Evolutionary conservation across 208 protist species (phyloP), one percentile per base, ranked within the genome.

Genomic region (Leishmania tarentolae): DNA sequence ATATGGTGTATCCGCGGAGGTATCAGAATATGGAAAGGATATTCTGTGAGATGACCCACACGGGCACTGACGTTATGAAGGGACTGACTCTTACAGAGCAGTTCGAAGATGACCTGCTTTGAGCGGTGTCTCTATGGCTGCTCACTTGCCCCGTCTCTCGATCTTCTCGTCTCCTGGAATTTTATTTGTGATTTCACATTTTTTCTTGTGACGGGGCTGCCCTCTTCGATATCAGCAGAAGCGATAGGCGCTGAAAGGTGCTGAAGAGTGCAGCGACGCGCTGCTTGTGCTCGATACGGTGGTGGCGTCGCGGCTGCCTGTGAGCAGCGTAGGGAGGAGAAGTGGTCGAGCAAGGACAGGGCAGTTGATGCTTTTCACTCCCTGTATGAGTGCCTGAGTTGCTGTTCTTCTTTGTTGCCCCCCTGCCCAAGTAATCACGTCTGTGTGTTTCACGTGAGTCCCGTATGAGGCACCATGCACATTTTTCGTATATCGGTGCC

Each of bases 401-500:
- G 24, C 4, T 52, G 11, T 1, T 35, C 9, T 17, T 35, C 69
- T 9, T 28, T 35, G 3, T n/a, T 52, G 6, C 24, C 4, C 8
- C 5, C 24, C 4, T 21, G 61, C 31, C 15, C 4, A 24, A 15
- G 40, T 57, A 21, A n/a, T n/a, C 35, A 8, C 21, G 28, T 35
- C 1, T 7, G 28, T 35, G 6, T 73, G 44, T n/a, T 40, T 21
- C 40, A 50, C 24, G n/a, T 65, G 65, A 42, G 59, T 17, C 13
- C 6, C 44, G 31, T n/a, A 40, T 6, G 52, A 59, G 37, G 19
- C 46, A 46, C 3, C 13, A 94, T 96, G 89, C 89, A 90, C 65
- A 17, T 95, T 21, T 84, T 93, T 69, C 85, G 86, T 40, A 63
- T 91, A 35, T 91, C 94, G 17, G 63, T 93, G 57, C 86, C 90